A percentile compares a stretch with the other conserved stretches of the same genome.
Evolutionary conservation across 164 flowering plant species (phyloP).

Genomic region (Cinnamomum chago): DNA sequence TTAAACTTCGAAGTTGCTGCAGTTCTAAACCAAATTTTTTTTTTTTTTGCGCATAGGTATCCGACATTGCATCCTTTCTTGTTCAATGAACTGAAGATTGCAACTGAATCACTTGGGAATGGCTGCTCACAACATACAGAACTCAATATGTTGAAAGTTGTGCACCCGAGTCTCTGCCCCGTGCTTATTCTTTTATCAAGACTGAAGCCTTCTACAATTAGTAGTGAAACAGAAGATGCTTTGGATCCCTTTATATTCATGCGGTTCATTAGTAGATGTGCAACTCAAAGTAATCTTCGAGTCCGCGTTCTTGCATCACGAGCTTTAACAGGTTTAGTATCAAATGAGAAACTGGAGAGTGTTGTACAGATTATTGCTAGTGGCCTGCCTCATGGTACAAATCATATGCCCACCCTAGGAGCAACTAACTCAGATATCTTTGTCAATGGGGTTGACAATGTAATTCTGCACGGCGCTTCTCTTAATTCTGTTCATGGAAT

Average conservation of each 20-base stretch:
- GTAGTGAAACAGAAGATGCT: constrained; percentile 69
- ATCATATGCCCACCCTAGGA: constrained; percentile 5
- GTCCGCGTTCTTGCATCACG: constrained; percentile 90
- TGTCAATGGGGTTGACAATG: constrained; percentile 12
- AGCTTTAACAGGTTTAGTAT: constrained; percentile 78
- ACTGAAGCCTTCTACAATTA: constrained; percentile 84
- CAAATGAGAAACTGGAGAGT: constrained; percentile 74
- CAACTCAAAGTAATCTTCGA: constrained; percentile 81
- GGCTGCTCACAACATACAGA: constrained; percentile 33
- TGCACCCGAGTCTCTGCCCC: constrained; percentile 96
- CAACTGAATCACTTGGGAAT: constrained; percentile 60
- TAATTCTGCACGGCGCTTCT: constrained; percentile 18
- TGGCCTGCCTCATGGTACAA: constrained; percentile 51
- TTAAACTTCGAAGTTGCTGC: too few species aligned
- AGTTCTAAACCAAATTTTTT: not conserved
- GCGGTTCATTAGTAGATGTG: constrained; percentile 83
- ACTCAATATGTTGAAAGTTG: constrained; percentile 53
- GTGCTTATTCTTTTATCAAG: constrained; percentile 87
- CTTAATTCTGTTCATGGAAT: constrained; percentile 83
- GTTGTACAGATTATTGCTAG: constrained; percentile 61
- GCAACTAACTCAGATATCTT: constrained; percentile 4
- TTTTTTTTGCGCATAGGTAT: constrained; percentile 51
- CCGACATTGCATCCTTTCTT: constrained; percentile 83
- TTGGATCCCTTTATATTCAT: constrained; percentile 84
- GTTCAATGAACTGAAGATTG: constrained; percentile 59